phyloP scores from a whole-genome alignment of 257 asterid species.

The Coffea canephora region DNA sequence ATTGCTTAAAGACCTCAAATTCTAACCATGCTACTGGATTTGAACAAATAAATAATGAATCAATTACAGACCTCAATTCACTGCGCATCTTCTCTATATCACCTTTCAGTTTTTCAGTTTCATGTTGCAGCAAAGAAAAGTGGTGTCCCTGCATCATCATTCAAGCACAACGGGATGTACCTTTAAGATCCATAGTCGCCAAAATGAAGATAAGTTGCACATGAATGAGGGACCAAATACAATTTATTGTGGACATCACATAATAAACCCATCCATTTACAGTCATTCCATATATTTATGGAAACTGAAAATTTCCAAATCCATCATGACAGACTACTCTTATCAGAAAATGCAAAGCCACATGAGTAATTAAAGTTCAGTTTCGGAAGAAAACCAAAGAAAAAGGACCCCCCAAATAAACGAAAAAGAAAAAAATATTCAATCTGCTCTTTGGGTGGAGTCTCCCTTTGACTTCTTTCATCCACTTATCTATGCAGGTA shows the following conservation, averaged over 20 bases:
- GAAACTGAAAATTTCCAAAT: background rate
- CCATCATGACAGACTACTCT: background rate
- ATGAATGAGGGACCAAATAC: background rate
- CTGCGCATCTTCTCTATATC: conserved; percentile 90
- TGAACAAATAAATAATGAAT: background rate
- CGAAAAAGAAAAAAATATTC: background rate
- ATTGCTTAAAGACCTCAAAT: conserved; percentile 41
- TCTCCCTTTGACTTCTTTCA: background rate
- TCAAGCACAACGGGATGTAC: background rate
- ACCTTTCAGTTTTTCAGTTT: conserved; percentile 73
- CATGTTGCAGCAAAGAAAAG: conserved; percentile 85
- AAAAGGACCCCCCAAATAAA: background rate
- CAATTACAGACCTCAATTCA: conserved; percentile 62
- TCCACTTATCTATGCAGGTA: background rate
- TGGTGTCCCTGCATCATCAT: conserved; percentile 69
- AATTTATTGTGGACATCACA: background rate
- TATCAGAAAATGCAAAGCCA: background rate
- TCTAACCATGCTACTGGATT: background rate
- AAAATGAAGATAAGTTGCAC: background rate
- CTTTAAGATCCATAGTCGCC: background rate
- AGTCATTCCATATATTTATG: background rate
- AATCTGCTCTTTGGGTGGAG: background rate
- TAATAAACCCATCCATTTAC: background rate
- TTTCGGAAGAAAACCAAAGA: background rate
- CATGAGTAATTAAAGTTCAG: background rate